Evolutionary conservation across 1,139 yeast species (phyloP).

Genomic region (Pichia sp.): DNA sequence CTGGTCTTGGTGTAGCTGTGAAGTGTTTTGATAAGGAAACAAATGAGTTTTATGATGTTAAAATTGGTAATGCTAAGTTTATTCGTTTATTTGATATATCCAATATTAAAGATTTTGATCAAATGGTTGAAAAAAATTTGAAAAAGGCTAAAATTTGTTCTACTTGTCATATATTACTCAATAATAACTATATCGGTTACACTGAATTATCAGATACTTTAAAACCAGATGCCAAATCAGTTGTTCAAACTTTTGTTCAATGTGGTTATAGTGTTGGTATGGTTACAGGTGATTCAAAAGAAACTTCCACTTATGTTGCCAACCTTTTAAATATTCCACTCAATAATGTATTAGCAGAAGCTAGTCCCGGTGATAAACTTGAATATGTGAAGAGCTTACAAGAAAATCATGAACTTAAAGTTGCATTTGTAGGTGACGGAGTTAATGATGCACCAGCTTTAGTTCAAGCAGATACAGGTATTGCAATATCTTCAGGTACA

Average conservation of each 20-base stretch:
- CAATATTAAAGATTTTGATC: constrained; percentile 17
- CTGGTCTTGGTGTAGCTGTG: constrained; percentile 71
- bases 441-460: constrained; percentile 83
- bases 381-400: constrained; percentile 57
- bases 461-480: constrained; percentile 81
- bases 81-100: constrained; percentile 25
- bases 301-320: constrained; percentile 63
- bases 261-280: constrained; percentile 68
- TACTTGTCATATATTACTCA: constrained; percentile 37
- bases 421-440: constrained; percentile 95
- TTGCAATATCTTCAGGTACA: constrained; percentile 87
- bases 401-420: constrained; percentile 26
- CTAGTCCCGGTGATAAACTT: constrained; percentile 73
- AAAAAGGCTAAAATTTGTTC: constrained; percentile 16
- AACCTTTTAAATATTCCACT: constrained; percentile 56
- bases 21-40: constrained; percentile 24
- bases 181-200: constrained; percentile 54
- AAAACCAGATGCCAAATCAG: constrained; percentile 56
- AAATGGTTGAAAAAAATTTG: constrained; percentile 5
- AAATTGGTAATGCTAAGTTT: constrained; percentile 52
- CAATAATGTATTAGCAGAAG: constrained; percentile 64
- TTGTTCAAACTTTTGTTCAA: constrained; percentile 47
- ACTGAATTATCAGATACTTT: constrained; percentile 64
- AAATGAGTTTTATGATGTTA: constrained; percentile 29
- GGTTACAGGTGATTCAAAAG: constrained; percentile 79